These are phyloP conservation scores for Tirmania nivea DNA, from an alignment of 495 filamentous ascomycete species.

Conservation along the genomic window DNA sequence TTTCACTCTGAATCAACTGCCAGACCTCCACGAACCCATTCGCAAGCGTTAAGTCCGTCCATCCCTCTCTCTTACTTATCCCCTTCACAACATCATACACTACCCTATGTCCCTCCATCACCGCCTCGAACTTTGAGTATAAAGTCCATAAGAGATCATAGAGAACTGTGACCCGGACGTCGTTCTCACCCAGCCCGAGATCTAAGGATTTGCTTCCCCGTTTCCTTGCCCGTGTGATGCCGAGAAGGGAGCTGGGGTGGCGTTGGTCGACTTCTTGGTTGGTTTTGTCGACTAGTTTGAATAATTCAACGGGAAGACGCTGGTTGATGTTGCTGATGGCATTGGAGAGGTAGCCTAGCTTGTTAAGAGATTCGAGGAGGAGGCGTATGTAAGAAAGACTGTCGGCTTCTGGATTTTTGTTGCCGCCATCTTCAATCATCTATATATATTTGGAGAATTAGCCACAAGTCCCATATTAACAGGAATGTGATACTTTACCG, in stretches of 20 bases:
- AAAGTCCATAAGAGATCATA: slow-evolving; percentile 78
- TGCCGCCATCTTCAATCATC: slow-evolving; percentile 59
- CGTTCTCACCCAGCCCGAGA: slow-evolving; percentile 42
- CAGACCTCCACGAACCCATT: slow-evolving; percentile 30
- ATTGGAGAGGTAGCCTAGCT: slow-evolving; percentile 60
- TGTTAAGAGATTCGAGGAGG: slow-evolving; percentile 70
- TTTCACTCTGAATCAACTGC: slow-evolving; percentile 77
- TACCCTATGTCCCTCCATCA: slow-evolving; percentile 85
- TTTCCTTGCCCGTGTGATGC: slow-evolving; percentile 3
- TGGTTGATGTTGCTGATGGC: slow-evolving; percentile 83
- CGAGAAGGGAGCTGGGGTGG: slow-evolving; percentile 48
- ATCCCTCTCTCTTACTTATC: slow-evolving; percentile 54
- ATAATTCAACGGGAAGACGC: slow-evolving; percentile 79
- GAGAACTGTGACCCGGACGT: slow-evolving; percentile 56
- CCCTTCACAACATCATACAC: slow-evolving; percentile 74
- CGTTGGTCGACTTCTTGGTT: slow-evolving; percentile 82
- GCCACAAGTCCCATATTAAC: not conserved
- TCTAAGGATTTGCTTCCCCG: slow-evolving; percentile 35
- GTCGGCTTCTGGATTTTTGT: slow-evolving; percentile 83
- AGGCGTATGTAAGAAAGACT: slow-evolving; percentile 83
- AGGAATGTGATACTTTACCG: slow-evolving; percentile 13
- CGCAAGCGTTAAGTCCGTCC: slow-evolving; percentile 16
- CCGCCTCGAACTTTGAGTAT: slow-evolving; percentile 90
- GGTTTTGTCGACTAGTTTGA: slow-evolving; percentile 80
- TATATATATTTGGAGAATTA: slow-evolving; percentile 2